Base-by-base conservation (phyloP, 2,329 filamentous ascomycete species). In the Aspergillus bombycis region DNA sequence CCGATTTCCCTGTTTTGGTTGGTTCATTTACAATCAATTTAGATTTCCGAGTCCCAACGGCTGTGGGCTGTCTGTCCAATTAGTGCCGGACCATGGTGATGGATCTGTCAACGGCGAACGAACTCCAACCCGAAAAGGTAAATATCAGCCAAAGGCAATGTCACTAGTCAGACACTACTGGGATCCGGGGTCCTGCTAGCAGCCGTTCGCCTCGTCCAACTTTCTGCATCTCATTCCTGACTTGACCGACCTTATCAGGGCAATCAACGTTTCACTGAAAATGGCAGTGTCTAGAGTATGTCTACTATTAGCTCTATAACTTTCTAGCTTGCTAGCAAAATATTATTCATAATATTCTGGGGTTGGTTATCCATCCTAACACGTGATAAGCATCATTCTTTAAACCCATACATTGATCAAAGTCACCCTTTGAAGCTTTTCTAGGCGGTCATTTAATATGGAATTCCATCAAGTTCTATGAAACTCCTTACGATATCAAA, bases 51-150 rank as follows among this genome's bases (percentile, higher is more conserved):
- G 59, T 62, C 58, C 58, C 63, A 70, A 70, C 67, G 67, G 68
- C 63, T 56, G 58, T 64, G 63, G 58, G 41, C 63, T 64, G 45
- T 61, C 63, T 61, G 61, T 62, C 67, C 65, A 70, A 68, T 70
- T 62, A 65, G 62, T 68, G 43, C 60, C 62, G 57, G 59, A 54
- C 62, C 58, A 65, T 56, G 60, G 58, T 57, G 61, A 68, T 67
- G 68, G 67, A 70, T 70, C 66, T 68, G 67, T 65, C 64, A 68
- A 70, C 66, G 67, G 64, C 67, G 66, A 65, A 69, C 65, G 64
- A 67, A 65, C 67, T 61, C 67, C 68, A 69, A 63, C 56, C 67
- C 60, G 11, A 56, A 65, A 63, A 34, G 67, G 69, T 58, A 70
- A 58, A 66, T 66, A 69, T 69, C 63, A 66, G 43, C 67, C 61